Percentiles rank a stretch among this genome's conserved stretches.
phyloP scores from a whole-genome alignment of 148 eudicot genomes.

The Persicaria tinctoria region DNA sequence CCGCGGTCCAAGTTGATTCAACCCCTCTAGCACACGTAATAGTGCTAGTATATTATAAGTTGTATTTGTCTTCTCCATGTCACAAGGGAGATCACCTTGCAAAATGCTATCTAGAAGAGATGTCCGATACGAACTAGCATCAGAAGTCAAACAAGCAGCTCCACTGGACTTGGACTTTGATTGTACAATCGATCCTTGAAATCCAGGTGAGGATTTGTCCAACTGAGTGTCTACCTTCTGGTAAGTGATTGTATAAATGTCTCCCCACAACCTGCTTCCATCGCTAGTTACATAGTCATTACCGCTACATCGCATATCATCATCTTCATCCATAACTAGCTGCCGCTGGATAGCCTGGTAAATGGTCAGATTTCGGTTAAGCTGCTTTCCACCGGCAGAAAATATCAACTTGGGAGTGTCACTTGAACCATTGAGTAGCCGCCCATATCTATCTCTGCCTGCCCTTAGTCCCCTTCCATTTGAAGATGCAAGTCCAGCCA shows the following conservation, averaged over 20 bases:
- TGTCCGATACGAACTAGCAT: constrained; percentile 28
- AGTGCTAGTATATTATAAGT: constrained; percentile 75
- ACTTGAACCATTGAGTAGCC: constrained; percentile 45
- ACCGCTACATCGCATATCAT: constrained; percentile 59
- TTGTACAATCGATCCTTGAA: constrained; percentile 30
- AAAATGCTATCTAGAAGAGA: constrained; percentile 85
- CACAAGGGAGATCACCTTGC: constrained; percentile 93
- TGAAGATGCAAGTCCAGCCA: constrained; percentile 89
- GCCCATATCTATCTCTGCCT: constrained; percentile 69
- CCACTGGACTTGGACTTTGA: constrained; percentile 49
- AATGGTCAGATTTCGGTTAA: constrained; percentile 72
- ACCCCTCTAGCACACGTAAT: constrained; percentile 82
- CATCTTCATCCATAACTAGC: constrained; percentile 80
- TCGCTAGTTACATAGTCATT: constrained; percentile 62
- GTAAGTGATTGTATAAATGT: constrained; percentile 75
- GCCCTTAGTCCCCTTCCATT: constrained; percentile 76
- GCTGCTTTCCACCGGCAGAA: constrained; percentile 83
- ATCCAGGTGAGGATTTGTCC: constrained; percentile 41
- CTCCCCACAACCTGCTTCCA: constrained; percentile 84
- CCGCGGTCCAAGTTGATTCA: constrained; percentile 96
- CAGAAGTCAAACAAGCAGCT: constrained; percentile 29
- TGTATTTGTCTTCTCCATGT: constrained; percentile 72
- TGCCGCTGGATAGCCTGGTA: constrained; percentile 93
- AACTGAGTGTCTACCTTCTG: constrained; percentile 62
- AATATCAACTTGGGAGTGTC: constrained; percentile 71